phyloP scores from a whole-genome alignment of 2,329 filamentous ascomycete genomes.

The Aspergillus sp. region DNA sequence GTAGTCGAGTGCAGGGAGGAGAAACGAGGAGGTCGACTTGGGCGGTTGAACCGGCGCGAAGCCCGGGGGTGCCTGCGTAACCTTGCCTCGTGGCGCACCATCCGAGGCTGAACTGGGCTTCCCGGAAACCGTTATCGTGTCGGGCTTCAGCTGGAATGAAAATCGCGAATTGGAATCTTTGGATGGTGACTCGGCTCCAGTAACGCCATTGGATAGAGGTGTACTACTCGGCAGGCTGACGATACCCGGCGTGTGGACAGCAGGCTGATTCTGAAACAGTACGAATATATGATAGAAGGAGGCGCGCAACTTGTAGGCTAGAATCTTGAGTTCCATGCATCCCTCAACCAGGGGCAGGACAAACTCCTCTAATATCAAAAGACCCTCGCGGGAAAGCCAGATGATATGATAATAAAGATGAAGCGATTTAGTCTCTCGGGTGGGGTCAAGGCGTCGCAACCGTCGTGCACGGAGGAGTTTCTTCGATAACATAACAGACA shows the following conservation, averaged over 20 bases:
- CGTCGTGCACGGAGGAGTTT: conserved; percentile 82
- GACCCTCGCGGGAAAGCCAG: conserved; percentile 90
- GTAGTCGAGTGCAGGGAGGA: conserved; percentile 78
- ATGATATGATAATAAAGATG: conserved; percentile 88
- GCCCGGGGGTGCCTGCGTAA: conserved; percentile 37
- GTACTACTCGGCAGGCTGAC: conserved; percentile 37
- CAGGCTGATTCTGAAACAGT: conserved; percentile 88
- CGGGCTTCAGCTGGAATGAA: conserved; percentile 22
- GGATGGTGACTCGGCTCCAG: conserved; percentile 29
- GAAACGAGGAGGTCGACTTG: conserved; percentile 64
- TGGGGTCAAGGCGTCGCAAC: conserved; percentile 76
- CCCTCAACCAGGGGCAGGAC: conserved; percentile 80
- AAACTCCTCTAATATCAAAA: conserved; percentile 81
- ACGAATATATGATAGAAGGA: conserved; percentile 98
- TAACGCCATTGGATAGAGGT: conserved; percentile 30
- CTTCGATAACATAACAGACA: conserved; percentile 83
- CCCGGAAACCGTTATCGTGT: conserved; percentile 17
- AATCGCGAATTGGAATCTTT: conserved; percentile 17
- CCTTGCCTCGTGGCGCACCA: conserved; percentile 9
- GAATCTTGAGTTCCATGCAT: conserved; percentile 80
- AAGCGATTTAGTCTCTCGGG: conserved; percentile 75
- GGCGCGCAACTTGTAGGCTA: conserved; percentile 87
- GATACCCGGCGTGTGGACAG: conserved; percentile 64
- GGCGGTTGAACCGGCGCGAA: conserved; percentile 35
- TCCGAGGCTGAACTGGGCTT: neutral